Base-by-base conservation (phyloP, 139 green algal genomes). In the Edaphochlamys debaryana region DNA sequence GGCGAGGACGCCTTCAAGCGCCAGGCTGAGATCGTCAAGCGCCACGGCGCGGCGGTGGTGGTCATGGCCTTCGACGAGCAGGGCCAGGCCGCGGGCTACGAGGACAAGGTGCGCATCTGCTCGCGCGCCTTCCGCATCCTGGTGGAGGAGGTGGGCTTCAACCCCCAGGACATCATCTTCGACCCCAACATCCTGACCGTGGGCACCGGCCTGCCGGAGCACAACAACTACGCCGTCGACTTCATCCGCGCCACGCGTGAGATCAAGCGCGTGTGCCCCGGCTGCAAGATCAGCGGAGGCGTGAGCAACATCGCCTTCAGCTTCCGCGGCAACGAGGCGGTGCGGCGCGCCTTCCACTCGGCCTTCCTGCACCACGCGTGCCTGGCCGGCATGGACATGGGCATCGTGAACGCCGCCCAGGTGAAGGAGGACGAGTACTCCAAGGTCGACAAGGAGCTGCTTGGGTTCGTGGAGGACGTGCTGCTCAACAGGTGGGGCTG, bases 211-310 rank as follows among this genome's bases (percentile, higher is more conserved):
- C 83, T 99, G 83, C 70, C 94, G 22, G 97, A 99, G 93, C 97
- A 99, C 94, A 98, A 98, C 95, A 99, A 99, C 94, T 99, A 99
- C 80, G 97, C 94, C 0, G 96, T 99, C 32, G 97, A 99, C 93
- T 99, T 99, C 92, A 96, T 99, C 91, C 84, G 87, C 6, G 97
- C 97, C 19, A 97, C 92, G 3, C 76, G 88, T 37, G 93, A 98
- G 87, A 98, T 99, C 90, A 99, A 99, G 95, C 91, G 92, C 0
- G 22, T 97, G 38, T 99, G 97, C 91, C 97, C 97, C 0, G 96
- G 96, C 38, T 90, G 69, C 85, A 99, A 99, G 92, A 96, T 99
- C 88, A 96, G 89, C 67, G 97, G 97, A 25, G 97, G 97, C 42
- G 96, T 99, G 64, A 98, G 95, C 79, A 99, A 99, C 95, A 96